Base-by-base conservation (phyloP, 352 stramenopile genomes). In the Globisporangium uncinulatum region DNA sequence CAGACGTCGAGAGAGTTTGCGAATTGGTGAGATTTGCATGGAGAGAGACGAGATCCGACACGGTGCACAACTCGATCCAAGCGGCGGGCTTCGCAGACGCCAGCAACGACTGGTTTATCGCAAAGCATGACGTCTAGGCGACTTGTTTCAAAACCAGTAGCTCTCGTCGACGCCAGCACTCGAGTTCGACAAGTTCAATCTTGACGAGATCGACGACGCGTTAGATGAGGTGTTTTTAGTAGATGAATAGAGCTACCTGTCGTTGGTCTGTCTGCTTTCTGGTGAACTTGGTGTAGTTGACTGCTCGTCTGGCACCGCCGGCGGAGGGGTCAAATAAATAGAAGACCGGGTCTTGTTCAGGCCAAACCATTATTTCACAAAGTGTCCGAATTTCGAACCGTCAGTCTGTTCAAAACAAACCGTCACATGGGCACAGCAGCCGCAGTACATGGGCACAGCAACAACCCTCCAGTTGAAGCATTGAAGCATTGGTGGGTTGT, bases 301-400 rank as follows among this genome's bases (percentile, higher is more conserved):
- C 36, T 14, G 8, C 36, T 14, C 36, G 36, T 11, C 8, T n/a
- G n/a, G n/a, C n/a, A n/a, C n/a, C n/a, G n/a, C n/a, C n/a, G n/a
- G n/a, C n/a, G n/a, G n/a, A n/a, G n/a, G n/a, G n/a, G n/a, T n/a
- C 43, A 48, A 19, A 48, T 48, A 19, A 48, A 48, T 41, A 41
- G 36, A 14, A 41, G 36, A 8, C 36, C 13, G 36, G 36, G 36
- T 41, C 8, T 41, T 41, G 36, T 41, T 3, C 36, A 11, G 13
- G 36, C 8, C 8, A 8, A 41, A 14, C 36, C 36, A 11, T 41
- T 8, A 41, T 8, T n/a, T n/a, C n/a, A n/a, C n/a, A n/a, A n/a
- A n/a, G n/a, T n/a, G n/a, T n/a, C n/a, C n/a, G n/a, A n/a, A n/a
- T n/a, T n/a, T n/a, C n/a, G n/a, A n/a, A n/a, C n/a, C n/a, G n/a